These are phyloP conservation scores for barrel medic (Medicago truncatula) DNA, from an alignment of 306 rosid species.

Conservation along the genomic window DNA sequence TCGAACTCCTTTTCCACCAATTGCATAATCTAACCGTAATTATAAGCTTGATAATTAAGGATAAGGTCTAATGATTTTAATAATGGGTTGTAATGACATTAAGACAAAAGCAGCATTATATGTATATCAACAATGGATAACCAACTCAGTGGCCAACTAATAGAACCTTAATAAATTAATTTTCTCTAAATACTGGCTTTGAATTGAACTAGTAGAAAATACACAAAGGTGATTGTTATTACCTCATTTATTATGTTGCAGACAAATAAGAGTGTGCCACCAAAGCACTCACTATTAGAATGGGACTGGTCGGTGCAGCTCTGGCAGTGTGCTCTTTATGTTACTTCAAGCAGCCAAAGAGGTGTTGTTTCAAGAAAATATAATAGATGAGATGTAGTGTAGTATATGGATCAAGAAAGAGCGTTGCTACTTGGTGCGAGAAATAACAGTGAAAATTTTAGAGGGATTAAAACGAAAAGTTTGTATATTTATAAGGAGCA, in stretches of 20 bases:
- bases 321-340: neutral
- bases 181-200: conserved; percentile 14
- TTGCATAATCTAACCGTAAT: conserved; percentile 27
- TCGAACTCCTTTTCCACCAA: conserved; percentile 20
- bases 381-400: too few relatives aligned
- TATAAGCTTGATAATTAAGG: conserved; percentile 28
- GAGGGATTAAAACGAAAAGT: too few relatives aligned
- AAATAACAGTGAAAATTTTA: too few relatives aligned
- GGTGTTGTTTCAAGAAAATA: neutral
- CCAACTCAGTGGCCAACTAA: conserved; percentile 26
- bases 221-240: neutral
- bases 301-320: neutral
- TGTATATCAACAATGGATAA: conserved; percentile 31
- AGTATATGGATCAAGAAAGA: too few relatives aligned
- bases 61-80: conserved; percentile 26
- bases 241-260: neutral
- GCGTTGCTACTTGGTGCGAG: too few relatives aligned
- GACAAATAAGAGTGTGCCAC: conserved; percentile 57
- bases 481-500: too few relatives aligned
- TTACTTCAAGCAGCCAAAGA: neutral
- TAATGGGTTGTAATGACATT: conserved; percentile 13
- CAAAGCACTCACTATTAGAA: conserved; percentile 24
- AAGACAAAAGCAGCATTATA: conserved; percentile 21
- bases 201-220: conserved; percentile 27
- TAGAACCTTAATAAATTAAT: conserved; percentile 22